Evolutionary conservation across 352 stramenopile species (phyloP).

Genomic region (Phytophthora citricola): DNA sequence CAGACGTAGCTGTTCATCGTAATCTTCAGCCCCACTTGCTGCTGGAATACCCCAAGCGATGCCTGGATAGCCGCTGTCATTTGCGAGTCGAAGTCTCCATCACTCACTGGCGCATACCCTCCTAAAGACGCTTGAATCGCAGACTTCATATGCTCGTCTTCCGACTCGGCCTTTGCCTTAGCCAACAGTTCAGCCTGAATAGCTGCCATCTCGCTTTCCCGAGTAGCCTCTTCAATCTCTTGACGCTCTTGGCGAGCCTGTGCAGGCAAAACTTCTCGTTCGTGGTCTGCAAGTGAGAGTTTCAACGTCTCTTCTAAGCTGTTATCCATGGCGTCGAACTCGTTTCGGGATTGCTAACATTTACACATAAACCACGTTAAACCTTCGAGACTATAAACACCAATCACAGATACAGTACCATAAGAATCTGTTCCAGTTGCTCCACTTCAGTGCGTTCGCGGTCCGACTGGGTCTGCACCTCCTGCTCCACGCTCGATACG

Average conservation of each 20-base stretch:
- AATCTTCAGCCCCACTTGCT: constrained; percentile 24
- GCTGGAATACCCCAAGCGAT: constrained; percentile 44
- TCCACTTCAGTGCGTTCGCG: constrained; percentile 70
- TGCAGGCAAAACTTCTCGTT: constrained; percentile 29
- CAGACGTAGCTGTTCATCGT: constrained; percentile 70
- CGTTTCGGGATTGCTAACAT: constrained; percentile 66
- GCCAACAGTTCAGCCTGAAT: constrained; percentile 78
- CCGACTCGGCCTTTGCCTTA: constrained; percentile 71
- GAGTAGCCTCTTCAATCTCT: constrained; percentile 59
- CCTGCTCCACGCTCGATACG: constrained; percentile 31
- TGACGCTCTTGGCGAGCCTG: constrained; percentile 44
- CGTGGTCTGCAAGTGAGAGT: constrained; percentile 57
- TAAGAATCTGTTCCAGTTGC: constrained; percentile 72
- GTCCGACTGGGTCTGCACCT: constrained; percentile 43
- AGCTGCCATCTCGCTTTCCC: constrained; percentile 75
- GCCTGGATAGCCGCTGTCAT: constrained; percentile 75
- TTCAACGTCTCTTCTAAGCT: constrained; percentile 84
- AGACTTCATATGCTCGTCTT: constrained; percentile 77
- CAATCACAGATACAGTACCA: constrained; percentile 43
- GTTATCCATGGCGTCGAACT: constrained; percentile 80
- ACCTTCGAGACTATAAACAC: not conserved
- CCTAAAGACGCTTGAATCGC: constrained; percentile 74
- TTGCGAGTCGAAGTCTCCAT: constrained; percentile 56
- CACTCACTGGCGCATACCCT: constrained; percentile 5
- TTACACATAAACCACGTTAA: constrained; percentile 8